Conservation (phyloP, 208 protist genomes). For the Leishmania gerbilli region DNA sequence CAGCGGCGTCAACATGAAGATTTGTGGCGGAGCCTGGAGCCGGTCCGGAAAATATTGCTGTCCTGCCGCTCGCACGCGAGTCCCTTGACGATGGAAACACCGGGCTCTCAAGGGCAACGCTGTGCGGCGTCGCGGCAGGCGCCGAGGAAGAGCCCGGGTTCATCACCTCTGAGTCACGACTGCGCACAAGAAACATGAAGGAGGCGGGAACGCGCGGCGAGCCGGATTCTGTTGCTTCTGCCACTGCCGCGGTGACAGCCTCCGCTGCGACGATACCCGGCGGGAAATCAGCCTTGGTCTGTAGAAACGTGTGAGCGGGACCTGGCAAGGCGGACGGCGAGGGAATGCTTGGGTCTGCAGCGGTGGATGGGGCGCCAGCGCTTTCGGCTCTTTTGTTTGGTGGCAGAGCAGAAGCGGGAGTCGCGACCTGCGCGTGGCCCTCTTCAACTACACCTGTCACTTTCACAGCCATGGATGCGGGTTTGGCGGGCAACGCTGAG, state of each 20-base stretch:
- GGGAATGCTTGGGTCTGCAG: background rate
- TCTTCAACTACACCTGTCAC: background rate
- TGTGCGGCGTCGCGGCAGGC: background rate
- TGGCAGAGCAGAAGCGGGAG: background rate
- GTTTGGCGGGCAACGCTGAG: background rate
- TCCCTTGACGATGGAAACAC: background rate
- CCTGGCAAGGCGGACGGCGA: background rate
- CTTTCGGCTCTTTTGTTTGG: no score
- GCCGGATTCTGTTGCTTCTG: background rate
- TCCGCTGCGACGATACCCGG: background rate
- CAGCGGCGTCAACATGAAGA: background rate
- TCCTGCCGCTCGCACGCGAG: background rate
- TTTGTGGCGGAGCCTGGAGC: background rate
- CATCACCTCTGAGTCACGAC: constrained; percentile 30
- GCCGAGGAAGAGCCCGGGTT: constrained; percentile 9
- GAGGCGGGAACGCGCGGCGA: constrained; percentile 29
- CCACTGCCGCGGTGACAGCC: background rate
- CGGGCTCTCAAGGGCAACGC: background rate
- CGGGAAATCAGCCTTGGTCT: no score
- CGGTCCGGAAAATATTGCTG: background rate
- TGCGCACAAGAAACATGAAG: constrained; percentile 43
- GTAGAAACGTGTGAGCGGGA: no score
- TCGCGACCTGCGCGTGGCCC: background rate
- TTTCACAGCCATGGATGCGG: background rate
- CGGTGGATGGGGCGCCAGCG: background rate